Conservation (phyloP, 495 filamentous ascomycete genomes). For the Bacidia rubella region DNA sequence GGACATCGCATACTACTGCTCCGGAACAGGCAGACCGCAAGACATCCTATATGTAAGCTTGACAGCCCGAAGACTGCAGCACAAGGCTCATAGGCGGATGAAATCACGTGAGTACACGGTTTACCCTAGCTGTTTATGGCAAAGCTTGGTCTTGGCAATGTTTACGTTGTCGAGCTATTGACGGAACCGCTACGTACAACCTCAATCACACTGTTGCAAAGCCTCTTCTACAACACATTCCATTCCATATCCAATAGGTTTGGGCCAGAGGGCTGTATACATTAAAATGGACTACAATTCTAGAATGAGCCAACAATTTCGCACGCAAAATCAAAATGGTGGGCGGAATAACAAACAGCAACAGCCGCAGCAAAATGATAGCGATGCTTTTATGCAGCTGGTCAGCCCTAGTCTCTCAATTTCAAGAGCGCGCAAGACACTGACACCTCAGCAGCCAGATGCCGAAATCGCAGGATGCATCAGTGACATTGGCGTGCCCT, state of each 20-base stretch:
- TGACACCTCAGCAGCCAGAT: slow-evolving; percentile 39
- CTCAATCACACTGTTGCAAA: no score
- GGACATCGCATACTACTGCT: slow-evolving; percentile 2
- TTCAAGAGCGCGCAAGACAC: neutral
- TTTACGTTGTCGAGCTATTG: no score
- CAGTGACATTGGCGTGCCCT: slow-evolving; percentile 84
- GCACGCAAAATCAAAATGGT: slow-evolving; percentile 22
- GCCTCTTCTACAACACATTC: no score
- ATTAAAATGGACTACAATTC: slow-evolving; percentile 4
- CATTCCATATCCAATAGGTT: no score
- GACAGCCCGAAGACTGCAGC: no score
- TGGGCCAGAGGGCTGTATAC: no score
- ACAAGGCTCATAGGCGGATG: no score
- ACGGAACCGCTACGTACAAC: no score
- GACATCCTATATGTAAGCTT: no score
- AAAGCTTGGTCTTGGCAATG: neutral
- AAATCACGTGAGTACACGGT: no score
- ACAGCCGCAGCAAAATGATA: slow-evolving; percentile 52
- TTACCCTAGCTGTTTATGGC: neutral
- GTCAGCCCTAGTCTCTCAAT: no score
- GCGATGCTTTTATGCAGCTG: slow-evolving; percentile 80
- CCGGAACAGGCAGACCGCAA: no score
- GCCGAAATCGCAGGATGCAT: slow-evolving; percentile 92
- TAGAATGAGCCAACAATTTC: slow-evolving; percentile 62
- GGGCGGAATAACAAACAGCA: slow-evolving; percentile 27